Percentiles rank a stretch among this genome's conserved stretches.
These are phyloP conservation scores for Quercus dentata DNA, from an alignment of 306 rosid genomes.

Conservation along the genomic window DNA sequence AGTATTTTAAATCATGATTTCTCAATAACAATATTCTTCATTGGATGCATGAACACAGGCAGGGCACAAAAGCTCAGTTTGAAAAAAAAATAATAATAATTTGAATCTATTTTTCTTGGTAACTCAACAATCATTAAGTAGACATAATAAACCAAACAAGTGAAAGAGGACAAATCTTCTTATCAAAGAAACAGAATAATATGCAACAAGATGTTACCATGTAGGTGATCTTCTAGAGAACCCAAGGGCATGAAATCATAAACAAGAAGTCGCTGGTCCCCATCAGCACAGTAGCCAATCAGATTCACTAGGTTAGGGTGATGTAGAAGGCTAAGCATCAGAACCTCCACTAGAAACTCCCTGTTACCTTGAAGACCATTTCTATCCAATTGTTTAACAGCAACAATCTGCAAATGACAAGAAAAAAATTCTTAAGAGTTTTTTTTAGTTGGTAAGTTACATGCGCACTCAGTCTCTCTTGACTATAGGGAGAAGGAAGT, in stretches of 20 bases:
- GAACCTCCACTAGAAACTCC: slow-evolving; percentile 91
- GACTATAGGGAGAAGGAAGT: too few relatives aligned
- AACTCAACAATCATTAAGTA: neutral
- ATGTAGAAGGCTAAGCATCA: slow-evolving; percentile 93
- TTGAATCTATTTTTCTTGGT: neutral
- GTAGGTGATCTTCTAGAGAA: slow-evolving; percentile 86
- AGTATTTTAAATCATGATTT: neutral
- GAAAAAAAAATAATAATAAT: too few relatives aligned
- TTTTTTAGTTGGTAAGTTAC: too few relatives aligned
- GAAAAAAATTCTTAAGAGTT: neutral
- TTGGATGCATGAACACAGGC: neutral
- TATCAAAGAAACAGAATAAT: slow-evolving; percentile 4
- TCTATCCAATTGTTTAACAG: slow-evolving; percentile 90
- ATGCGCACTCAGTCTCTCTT: too few relatives aligned
- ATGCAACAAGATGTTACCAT: slow-evolving; percentile 42
- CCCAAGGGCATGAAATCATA: slow-evolving; percentile 88
- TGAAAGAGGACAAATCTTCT: slow-evolving; percentile 2
- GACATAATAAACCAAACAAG: slow-evolving; percentile 8
- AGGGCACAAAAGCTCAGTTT: neutral
- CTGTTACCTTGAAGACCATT: slow-evolving; percentile 94
- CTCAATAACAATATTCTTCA: neutral
- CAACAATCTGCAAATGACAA: slow-evolving; percentile 58
- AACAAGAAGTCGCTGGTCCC: slow-evolving; percentile 93
- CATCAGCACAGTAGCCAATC: slow-evolving; percentile 93
- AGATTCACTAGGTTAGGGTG: slow-evolving; percentile 78